Evolutionary conservation across 495 filamentous ascomycete species (phyloP).

Genomic region (Lichina pygmaea): DNA sequence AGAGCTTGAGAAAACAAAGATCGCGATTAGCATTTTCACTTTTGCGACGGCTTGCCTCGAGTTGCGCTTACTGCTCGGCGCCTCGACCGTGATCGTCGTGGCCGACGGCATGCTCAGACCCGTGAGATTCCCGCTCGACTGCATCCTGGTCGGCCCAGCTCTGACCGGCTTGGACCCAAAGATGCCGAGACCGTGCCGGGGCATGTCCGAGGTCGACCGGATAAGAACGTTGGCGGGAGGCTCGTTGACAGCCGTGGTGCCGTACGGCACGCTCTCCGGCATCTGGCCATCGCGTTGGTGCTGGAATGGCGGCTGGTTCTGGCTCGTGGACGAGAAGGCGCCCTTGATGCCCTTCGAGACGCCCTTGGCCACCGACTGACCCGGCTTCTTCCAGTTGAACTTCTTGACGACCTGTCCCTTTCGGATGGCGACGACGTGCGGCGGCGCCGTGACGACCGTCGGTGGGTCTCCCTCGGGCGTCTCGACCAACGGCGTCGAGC

Average conservation of each 20-base stretch:
- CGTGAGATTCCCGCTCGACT: conserved; percentile 24
- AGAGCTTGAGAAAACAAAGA: conserved; percentile 21
- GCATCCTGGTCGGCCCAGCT: conserved; percentile 11
- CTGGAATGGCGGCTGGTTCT: conserved; percentile 16
- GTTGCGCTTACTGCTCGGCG: not conserved
- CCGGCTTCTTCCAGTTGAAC: conserved; percentile 96
- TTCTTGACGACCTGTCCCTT: conserved; percentile 68
- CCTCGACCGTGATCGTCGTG: not conserved
- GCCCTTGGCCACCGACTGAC: conserved; percentile 76
- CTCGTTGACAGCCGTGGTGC: conserved; percentile 10
- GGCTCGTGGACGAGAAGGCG: conserved; percentile 33
- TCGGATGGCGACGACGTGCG: conserved; percentile 75
- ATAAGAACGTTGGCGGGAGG: conserved; percentile 14
- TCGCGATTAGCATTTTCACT: not conserved
- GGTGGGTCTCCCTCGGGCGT: conserved; percentile 34
- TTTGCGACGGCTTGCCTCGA: conserved; percentile 12
- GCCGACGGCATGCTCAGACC: not conserved
- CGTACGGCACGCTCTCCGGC: conserved; percentile 20
- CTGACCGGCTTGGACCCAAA: conserved; percentile 28
- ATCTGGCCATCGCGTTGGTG: conserved; percentile 20
- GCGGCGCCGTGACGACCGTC: conserved; percentile 40
- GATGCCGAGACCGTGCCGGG: conserved; percentile 47
- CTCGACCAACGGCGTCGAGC: conserved; percentile 28
- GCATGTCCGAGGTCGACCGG: conserved; percentile 16
- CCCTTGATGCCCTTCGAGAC: conserved; percentile 81